Conservation (phyloP, 139 green algal species). For the Raphidocelis subcapitata region DNA sequence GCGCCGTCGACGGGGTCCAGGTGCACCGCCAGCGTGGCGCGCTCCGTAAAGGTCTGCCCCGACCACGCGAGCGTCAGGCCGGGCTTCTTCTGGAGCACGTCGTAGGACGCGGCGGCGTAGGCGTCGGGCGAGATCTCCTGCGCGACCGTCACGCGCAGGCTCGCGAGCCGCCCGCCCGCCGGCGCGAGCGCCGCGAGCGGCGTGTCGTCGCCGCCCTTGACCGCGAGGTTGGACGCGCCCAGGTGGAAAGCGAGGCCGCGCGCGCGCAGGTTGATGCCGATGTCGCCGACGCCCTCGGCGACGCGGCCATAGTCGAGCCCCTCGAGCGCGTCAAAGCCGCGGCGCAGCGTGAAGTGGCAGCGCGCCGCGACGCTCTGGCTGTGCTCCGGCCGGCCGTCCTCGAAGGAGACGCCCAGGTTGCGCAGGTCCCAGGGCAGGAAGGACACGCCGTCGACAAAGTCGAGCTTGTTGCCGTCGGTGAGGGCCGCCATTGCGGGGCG, state of each 20-base stretch:
- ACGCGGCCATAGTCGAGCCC: constrained; percentile 26
- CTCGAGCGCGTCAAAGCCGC: constrained; percentile 40
- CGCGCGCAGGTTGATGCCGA: constrained; percentile 33
- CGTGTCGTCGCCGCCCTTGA: constrained; percentile 40
- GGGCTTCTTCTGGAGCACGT: constrained; percentile 40
- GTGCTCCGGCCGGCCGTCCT: constrained; percentile 7
- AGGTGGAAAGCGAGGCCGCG: constrained; percentile 35
- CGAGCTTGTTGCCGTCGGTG: constrained; percentile 32
- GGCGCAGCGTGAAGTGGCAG: constrained; percentile 39
- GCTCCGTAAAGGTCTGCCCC: constrained; percentile 34
- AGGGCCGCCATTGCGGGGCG: no score
- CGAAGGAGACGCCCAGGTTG: constrained; percentile 35
- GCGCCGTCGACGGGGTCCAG: constrained; percentile 44
- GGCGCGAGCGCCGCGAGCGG: constrained; percentile 18
- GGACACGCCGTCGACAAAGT: constrained; percentile 36
- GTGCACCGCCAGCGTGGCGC: constrained; percentile 35
- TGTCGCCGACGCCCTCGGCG: constrained; percentile 33
- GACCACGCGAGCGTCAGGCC: constrained; percentile 43
- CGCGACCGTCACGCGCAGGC: constrained; percentile 40
- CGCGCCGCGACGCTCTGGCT: constrained; percentile 26
- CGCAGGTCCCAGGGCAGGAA: constrained; percentile 41
- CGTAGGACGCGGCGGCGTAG: constrained; percentile 40
- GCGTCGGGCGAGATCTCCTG: constrained; percentile 34
- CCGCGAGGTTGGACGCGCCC: constrained; percentile 35
- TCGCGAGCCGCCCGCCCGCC: constrained; percentile 23